Base-by-base conservation (phyloP, 2,329 filamentous ascomycete species). In the Tricladium varicosporioides region DNA sequence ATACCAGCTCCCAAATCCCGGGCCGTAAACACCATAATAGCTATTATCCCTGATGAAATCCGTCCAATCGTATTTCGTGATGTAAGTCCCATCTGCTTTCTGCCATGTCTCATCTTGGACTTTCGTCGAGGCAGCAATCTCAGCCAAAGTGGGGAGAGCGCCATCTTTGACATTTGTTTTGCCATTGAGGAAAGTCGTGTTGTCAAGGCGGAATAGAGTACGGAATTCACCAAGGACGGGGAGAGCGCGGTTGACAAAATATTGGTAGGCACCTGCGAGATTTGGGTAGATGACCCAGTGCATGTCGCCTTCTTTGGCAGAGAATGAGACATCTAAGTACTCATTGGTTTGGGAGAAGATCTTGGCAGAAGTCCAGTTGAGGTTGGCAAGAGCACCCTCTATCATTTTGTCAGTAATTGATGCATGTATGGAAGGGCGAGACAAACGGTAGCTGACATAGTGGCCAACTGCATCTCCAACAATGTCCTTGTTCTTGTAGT, bases 81-180 rank as follows among this genome's bases (percentile, higher is more conserved):
- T 72, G 56, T 78, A 81, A 1, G 70, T 72, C 0, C 78, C 78
- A 49, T 80, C 75, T 0, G 71, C 71, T 27, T 70, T 73, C 51
- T 76, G 71, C 77, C 78, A 81, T 1, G 79, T 81, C 69, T 81
- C 78, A 65, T 81, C 79, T 61, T 81, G 78, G 3, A 81, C 76
- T 46, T 80, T 80, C 11, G 75, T 78, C 10, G 73, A 71, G 5
- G 63, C 67, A 2, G 70, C 56, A 56, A 80, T 79, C 43, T 78
- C 74, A 1, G 68, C 65, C 5, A 80, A 67, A 0, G 73, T 66
- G 0, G 79, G 78, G 5, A 81, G 68, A 1, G 67, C 62, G 18
- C 74, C 77, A 55, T 81, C 77, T 31, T 74, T 76, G 22, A 76
- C 64, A 44, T 75, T 72, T 0, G 75, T 80, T 42, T 73, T 71